Conservation (phyloP, 2,329 filamentous ascomycete species). For the Epichloe uncinata region DNA sequence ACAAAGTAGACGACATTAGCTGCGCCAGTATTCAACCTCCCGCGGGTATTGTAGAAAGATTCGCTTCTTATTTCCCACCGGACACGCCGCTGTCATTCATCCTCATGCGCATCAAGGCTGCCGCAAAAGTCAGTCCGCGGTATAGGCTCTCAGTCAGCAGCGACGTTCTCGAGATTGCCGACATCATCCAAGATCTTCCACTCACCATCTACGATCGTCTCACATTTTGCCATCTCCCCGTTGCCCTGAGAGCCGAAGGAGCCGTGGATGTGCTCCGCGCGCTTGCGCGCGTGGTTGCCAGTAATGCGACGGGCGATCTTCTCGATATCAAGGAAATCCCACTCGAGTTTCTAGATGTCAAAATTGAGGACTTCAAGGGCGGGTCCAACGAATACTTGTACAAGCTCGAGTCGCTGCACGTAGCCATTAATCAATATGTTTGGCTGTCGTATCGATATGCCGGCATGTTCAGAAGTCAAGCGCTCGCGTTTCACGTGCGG, state of each 20-base stretch:
- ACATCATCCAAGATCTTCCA: conserved; percentile 58
- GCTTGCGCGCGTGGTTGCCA: conserved; percentile 56
- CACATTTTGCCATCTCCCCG: conserved; percentile 60
- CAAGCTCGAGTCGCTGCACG: conserved; percentile 66
- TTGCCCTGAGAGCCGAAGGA: conserved; percentile 36
- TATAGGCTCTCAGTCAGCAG: conserved; percentile 53
- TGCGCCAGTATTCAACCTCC: conserved; percentile 67
- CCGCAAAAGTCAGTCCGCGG: conserved; percentile 46
- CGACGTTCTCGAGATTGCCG: conserved; percentile 53
- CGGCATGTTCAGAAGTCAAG: conserved; percentile 63
- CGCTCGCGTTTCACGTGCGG: conserved; percentile 69
- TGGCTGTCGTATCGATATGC: conserved; percentile 88
- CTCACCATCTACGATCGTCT: conserved; percentile 64
- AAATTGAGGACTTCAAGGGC: conserved; percentile 25
- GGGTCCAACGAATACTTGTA: conserved; percentile 44
- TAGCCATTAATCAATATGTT: conserved; percentile 69
- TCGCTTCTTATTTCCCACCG: conserved; percentile 69
- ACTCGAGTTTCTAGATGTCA: conserved; percentile 60
- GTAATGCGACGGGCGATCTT: conserved; percentile 52
- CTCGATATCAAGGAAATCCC: conserved; percentile 58
- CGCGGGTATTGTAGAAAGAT: conserved; percentile 54
- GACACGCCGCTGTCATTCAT: conserved; percentile 75
- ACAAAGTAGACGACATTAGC: conserved; percentile 51
- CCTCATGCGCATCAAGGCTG: conserved; percentile 58
- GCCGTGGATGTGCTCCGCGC: conserved; percentile 41